phyloP scores from a whole-genome alignment of 176 grass and related monocot species.

The Guadua angustifolia region DNA sequence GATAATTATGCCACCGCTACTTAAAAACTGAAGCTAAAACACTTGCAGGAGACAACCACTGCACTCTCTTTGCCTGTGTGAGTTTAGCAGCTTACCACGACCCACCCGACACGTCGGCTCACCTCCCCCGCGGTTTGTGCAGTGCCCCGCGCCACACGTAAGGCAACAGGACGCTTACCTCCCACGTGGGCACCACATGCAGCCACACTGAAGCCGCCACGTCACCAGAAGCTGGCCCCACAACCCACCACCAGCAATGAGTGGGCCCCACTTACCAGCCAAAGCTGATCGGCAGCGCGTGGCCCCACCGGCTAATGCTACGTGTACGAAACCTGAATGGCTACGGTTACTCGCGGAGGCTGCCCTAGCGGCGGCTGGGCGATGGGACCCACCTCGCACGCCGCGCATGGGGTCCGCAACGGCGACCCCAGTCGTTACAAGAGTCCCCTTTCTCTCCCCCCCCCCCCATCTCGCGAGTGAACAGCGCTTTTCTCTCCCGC shows the following conservation, averaged over 20 bases:
- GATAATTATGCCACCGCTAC: background rate
- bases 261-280: background rate
- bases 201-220: background rate
- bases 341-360: too few relatives aligned
- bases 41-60: background rate
- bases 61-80: background rate
- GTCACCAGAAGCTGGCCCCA: background rate
- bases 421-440: conserved; percentile 54
- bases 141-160: background rate
- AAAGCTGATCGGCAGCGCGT: background rate
- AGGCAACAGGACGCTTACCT: background rate
- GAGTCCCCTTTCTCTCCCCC: background rate
- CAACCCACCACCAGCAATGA: fast-evolving
- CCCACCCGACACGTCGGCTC: too few relatives aligned
- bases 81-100: background rate
- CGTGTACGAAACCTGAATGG: background rate
- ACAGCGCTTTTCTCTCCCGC: conserved; percentile 27
- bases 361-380: background rate
- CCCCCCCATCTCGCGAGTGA: conserved; percentile 23
- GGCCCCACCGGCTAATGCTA: background rate
- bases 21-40: background rate
- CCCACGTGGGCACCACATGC: background rate
- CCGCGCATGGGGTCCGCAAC: conserved; percentile 25
- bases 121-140: too few relatives aligned
- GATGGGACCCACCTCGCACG: background rate